A percentile compares a stretch with the other conserved stretches of the same genome.
phyloP scores from a whole-genome alignment of 768 basidiomycete species.

The Udeniomyces megalosporus region DNA sequence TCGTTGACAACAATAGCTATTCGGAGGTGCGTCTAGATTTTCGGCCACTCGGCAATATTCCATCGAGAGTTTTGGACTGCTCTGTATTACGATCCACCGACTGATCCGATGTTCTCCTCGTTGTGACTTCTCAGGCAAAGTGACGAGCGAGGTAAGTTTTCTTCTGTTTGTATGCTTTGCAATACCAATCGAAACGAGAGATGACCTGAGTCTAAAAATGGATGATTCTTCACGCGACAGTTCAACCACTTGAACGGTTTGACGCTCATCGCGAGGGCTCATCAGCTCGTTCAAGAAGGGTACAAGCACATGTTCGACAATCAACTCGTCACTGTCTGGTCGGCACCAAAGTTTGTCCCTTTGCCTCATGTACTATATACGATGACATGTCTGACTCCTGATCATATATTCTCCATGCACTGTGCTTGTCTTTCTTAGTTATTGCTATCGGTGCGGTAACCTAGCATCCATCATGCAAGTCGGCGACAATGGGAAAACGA shows the following conservation, averaged over 20 bases:
- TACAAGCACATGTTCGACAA: conserved; percentile 33
- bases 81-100: too few species aligned
- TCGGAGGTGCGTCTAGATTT: conserved; percentile 37
- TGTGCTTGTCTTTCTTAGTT: conserved; percentile 19
- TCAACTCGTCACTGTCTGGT: conserved; percentile 71
- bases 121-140: too few species aligned
- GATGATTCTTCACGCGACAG: conserved; percentile 29
- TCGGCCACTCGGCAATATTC: too few species aligned
- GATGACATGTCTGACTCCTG: too few species aligned
- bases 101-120: too few species aligned
- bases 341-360: conserved; percentile 47
- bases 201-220: not conserved
- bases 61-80: too few species aligned
- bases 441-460: conserved; percentile 50
- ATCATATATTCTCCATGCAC: not conserved
- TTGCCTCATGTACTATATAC: conserved; percentile 70
- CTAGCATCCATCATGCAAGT: conserved; percentile 80
- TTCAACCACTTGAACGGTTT: conserved; percentile 88
- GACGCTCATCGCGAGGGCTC: conserved; percentile 76
- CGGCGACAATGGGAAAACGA: conserved; percentile 44
- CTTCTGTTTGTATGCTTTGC: not conserved
- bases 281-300: conserved; percentile 91
- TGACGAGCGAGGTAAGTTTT: conserved; percentile 57
- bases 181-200: not conserved
- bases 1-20: not conserved